Base-by-base conservation (phyloP, 208 protist species). In the Acanthamoeba culbertsoni region DNA sequence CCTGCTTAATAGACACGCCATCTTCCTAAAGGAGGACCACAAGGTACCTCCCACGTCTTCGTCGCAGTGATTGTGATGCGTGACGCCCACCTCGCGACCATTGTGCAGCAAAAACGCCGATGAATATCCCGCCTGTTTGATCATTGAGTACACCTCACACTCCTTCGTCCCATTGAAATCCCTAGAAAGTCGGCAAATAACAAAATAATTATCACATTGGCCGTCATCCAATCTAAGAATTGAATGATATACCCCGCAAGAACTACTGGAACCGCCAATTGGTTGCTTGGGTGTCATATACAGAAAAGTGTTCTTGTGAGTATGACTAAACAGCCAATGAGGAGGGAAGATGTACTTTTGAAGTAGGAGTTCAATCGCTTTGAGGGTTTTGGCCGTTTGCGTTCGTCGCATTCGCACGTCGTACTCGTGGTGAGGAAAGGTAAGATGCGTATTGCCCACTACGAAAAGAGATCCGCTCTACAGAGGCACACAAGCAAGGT, bases 381-480 rank as follows among this genome's bases (percentile, higher is more conserved):
- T n/a, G 40, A 91, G 6, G 28, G 68, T 26, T 53, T 91, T 91
- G 84, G 84, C 84, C 2, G 84, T 91, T 33, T 91, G 84, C 14
- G 62, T 14, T 18, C 48, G n/a, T 5, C 84, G 51, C 84, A 91
- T 91, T 31, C 28, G 46, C 3, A 10, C 0, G 48, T 91, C 84
- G 10, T 33, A 91, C 0, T 91, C 84, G 20, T 91, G 7, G 14
- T 91, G 84, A 71, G 84, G 84, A 51, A 91, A 91, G 48, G 84
- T 91, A 26, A 91, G 55, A 37, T 91, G 84, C 20, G 84, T 91
- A 46, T 91, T 91, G 51, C 40, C 84, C 59, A 91, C 84, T 33
- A 26, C 84, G n/a, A 91, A 91, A 33, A 91, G 84, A 4, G 84
- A 46, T 23, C 59, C 84, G 20, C 51, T 91, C 55, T 91, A 33